A percentile compares a stretch with the other conserved stretches of the same genome.
Conservation (phyloP, 179 eudicot species). For the Carnegiea gigantea region DNA sequence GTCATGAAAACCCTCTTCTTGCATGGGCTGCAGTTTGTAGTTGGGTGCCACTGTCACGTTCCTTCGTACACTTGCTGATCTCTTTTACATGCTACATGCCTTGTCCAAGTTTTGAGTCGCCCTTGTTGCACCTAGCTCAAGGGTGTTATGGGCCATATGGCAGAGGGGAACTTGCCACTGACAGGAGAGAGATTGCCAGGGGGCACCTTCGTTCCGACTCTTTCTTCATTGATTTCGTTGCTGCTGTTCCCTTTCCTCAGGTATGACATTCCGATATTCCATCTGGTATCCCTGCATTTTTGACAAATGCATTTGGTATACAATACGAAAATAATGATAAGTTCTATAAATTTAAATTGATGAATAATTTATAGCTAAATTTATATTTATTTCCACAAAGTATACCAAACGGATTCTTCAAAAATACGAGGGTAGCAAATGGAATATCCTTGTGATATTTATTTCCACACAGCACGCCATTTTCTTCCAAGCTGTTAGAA, state of each 20-base stretch:
- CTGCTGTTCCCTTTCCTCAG: conserved; percentile 7
- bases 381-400: too few relatives aligned
- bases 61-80: background rate
- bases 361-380: too few relatives aligned
- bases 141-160: conserved; percentile 7
- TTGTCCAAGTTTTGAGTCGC: background rate
- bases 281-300: too few relatives aligned
- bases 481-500: background rate
- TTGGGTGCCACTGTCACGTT: background rate
- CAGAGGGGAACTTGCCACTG: conserved; percentile 1
- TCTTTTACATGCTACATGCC: background rate
- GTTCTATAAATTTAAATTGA: too few relatives aligned
- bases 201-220: background rate
- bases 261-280: background rate
- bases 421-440: too few relatives aligned
- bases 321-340: too few relatives aligned
- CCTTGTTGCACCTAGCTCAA: background rate
- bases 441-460: too few relatives aligned
- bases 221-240: background rate
- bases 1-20: background rate
- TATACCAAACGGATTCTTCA: too few relatives aligned
- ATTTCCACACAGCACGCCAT: too few relatives aligned
- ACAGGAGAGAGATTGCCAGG: background rate
- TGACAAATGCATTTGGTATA: too few relatives aligned
- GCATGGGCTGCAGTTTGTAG: background rate